These are phyloP conservation scores for Schizosaccharomyces lindneri DNA, from an alignment of 805 yeast species.

Conservation along the genomic window DNA sequence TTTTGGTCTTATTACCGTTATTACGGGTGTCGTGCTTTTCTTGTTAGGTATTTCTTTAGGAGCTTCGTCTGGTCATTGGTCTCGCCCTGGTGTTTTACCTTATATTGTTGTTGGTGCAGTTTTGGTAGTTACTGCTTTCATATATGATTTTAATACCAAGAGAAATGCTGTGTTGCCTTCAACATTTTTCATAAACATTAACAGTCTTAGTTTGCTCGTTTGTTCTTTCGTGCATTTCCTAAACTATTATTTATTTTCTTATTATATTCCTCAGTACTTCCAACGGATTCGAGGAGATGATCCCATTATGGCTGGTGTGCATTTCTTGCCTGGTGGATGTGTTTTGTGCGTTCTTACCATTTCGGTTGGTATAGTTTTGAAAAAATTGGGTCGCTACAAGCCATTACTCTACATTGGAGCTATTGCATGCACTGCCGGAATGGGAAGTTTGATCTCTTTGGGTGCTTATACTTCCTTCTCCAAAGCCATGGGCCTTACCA, in stretches of 20 bases:
- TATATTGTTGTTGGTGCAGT: conserved; percentile 24
- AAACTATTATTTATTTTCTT: conserved; percentile 11
- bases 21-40: conserved; percentile 21
- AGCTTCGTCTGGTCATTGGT: conserved; percentile 28
- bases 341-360: conserved; percentile 18
- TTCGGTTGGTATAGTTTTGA: conserved; percentile 17
- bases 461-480: conserved; percentile 16
- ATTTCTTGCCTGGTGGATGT: conserved; percentile 21
- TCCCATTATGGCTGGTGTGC: conserved; percentile 23
- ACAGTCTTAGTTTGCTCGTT: conserved; percentile 18
- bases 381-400: conserved; percentile 19
- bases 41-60: conserved; percentile 31
- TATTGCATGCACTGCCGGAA: conserved; percentile 19
- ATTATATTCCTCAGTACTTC: conserved; percentile 24
- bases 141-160: conserved; percentile 15
- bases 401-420: conserved; percentile 18
- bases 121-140: conserved; percentile 11
- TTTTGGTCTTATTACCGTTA: conserved; percentile 22
- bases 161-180: conserved; percentile 23
- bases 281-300: conserved; percentile 22
- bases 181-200: conserved; percentile 17
- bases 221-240: conserved; percentile 20
- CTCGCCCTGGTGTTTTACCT: conserved; percentile 26
- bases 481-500: conserved; percentile 20
- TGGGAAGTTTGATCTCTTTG: conserved; percentile 20